Conservation (phyloP, 2,329 filamentous ascomycete genomes). For the Aspergillus cejpii region DNA sequence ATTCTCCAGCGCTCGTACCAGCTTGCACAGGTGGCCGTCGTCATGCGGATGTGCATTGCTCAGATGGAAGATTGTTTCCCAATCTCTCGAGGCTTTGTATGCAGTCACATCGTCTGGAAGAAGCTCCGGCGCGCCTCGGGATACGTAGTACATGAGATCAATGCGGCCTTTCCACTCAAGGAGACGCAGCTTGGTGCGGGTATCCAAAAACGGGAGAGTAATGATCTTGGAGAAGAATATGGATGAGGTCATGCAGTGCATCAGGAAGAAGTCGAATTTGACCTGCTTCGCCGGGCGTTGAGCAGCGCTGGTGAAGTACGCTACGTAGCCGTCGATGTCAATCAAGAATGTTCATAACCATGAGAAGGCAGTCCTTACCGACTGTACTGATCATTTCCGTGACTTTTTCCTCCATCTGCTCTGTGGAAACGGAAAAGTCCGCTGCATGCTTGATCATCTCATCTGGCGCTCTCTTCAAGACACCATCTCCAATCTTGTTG, state of each 20-base stretch:
- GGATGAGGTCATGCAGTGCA: conserved; percentile 71
- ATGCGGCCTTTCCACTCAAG: conserved; percentile 75
- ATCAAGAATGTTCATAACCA: background rate
- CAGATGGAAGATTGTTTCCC: conserved; percentile 42
- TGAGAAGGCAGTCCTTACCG: conserved; percentile 33
- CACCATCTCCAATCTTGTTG: conserved; percentile 63
- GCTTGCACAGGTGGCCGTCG: conserved; percentile 76
- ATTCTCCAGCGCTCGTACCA: conserved; percentile 62
- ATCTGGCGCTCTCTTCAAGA: conserved; percentile 56
- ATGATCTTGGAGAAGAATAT: conserved; percentile 66
- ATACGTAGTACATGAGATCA: conserved; percentile 68
- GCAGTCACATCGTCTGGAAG: conserved; percentile 51
- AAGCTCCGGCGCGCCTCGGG: conserved; percentile 57
- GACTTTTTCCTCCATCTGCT: conserved; percentile 52
- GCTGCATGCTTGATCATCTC: conserved; percentile 58
- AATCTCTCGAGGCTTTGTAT: conserved; percentile 52
- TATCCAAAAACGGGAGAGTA: conserved; percentile 54
- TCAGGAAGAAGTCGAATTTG: conserved; percentile 77
- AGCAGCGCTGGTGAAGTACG: conserved; percentile 55
- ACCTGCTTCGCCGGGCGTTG: conserved; percentile 57
- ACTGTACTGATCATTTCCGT: conserved; percentile 65
- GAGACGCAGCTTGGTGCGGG: conserved; percentile 58
- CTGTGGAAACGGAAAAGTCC: conserved; percentile 51
- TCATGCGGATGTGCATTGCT: conserved; percentile 50
- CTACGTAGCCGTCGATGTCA: conserved; percentile 19